A percentile compares a stretch with the other conserved stretches of the same genome.
Evolutionary conservation across 2,329 filamentous ascomycete species (phyloP).

Genomic region (Clonostachys chloroleuca): DNA sequence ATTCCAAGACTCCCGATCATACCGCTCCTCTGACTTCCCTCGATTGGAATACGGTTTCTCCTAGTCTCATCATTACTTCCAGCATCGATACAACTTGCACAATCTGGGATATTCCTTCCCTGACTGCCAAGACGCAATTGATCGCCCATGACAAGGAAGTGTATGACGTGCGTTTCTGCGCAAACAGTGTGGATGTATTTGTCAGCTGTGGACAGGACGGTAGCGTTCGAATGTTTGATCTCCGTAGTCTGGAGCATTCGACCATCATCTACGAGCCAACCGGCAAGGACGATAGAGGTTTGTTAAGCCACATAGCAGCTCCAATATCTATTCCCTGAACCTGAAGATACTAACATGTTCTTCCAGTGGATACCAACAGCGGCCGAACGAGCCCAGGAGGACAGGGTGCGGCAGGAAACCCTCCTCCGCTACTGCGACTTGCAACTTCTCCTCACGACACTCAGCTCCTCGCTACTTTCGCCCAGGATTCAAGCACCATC

Average conservation of each 20-base stretch:
- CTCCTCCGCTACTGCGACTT: constrained; percentile 73
- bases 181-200: constrained; percentile 97
- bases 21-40: constrained; percentile 93
- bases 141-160: constrained; percentile 99
- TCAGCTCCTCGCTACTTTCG: constrained; percentile 95
- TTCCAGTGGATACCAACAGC: constrained; percentile 42
- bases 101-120: constrained; percentile 97
- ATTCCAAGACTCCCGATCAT: constrained; percentile 97
- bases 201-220: constrained; percentile 97
- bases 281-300: constrained; percentile 75
- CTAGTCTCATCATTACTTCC: constrained; percentile 95
- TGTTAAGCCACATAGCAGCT: constrained; percentile 9
- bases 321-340: constrained; percentile 9
- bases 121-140: constrained; percentile 96
- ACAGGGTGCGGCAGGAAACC: constrained; percentile 66
- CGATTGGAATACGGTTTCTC: constrained; percentile 97
- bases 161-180: constrained; percentile 96
- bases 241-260: constrained; percentile 92
- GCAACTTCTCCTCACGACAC: constrained; percentile 93
- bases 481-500: constrained; percentile 86
- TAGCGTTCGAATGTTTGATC: constrained; percentile 97
- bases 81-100: constrained; percentile 99
- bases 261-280: constrained; percentile 99
- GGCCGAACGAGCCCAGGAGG: constrained; percentile 69
- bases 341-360: neutral